These are phyloP conservation scores for Erythrophleum fordii DNA, from an alignment of 306 rosid genomes.

Conservation along the genomic window DNA sequence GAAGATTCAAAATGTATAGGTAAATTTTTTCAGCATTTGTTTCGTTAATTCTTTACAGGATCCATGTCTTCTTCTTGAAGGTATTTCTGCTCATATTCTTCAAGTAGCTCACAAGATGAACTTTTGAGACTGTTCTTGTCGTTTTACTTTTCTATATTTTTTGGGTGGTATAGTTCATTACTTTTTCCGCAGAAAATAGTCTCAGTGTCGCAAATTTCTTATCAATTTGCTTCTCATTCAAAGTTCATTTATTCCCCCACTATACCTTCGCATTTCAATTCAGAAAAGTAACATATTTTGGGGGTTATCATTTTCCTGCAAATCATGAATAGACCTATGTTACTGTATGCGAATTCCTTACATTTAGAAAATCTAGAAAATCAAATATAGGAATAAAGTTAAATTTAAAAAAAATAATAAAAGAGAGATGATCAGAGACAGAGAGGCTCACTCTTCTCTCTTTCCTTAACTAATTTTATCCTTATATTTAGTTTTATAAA, in stretches of 20 bases:
- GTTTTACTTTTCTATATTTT: background rate
- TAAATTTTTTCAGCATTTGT: background rate
- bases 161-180: background rate
- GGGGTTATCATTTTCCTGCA: no score
- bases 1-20: background rate
- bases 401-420: no score
- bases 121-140: background rate
- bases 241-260: background rate
- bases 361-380: no score
- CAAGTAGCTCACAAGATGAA: conserved; percentile 25
- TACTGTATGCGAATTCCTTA: no score
- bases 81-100: conserved; percentile 37
- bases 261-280: no score
- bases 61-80: conserved; percentile 24
- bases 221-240: conserved; percentile 28
- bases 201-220: conserved; percentile 15
- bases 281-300: no score
- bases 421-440: no score
- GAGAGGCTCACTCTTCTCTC: no score
- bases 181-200: background rate
- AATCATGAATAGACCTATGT: no score
- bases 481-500: no score
- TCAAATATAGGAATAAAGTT: no score
- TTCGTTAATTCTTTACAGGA: conserved; percentile 54
- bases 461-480: no score